Evolutionary conservation across 306 rosid genomes (phyloP).

Genomic region (Alnus rubra): DNA sequence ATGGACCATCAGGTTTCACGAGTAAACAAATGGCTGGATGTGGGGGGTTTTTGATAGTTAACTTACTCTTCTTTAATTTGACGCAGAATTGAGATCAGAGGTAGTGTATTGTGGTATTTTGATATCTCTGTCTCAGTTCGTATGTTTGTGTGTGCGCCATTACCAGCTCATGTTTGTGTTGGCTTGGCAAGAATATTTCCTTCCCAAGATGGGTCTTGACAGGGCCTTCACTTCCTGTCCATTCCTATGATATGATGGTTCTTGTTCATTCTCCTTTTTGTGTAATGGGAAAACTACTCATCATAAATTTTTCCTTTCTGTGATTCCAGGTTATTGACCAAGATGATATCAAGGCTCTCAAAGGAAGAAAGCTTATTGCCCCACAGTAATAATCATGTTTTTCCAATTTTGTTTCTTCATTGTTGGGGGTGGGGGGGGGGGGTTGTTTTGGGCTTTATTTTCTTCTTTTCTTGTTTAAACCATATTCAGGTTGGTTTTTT

Average conservation of each 20-base stretch:
- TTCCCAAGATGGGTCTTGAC: not conserved
- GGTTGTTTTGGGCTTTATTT: not conserved
- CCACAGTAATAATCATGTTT: slow-evolving; percentile 52
- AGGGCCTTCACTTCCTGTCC: not conserved
- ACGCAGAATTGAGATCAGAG: not conserved
- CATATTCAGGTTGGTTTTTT: not conserved
- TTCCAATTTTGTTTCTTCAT: too few species aligned
- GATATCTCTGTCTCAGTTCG: too few species aligned
- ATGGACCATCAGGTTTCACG: not conserved
- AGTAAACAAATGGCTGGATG: not conserved
- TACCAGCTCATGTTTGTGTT: not conserved
- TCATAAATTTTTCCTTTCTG: slow-evolving; percentile 15
- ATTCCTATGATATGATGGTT: not conserved
- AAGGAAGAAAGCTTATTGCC: slow-evolving; percentile 68
- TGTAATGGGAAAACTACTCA: slow-evolving; percentile 21
- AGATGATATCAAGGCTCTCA: slow-evolving; percentile 73
- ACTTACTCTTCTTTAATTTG: not conserved
- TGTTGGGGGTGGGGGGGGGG: too few species aligned
- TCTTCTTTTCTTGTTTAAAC: not conserved
- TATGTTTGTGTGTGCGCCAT: not conserved
- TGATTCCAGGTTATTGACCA: slow-evolving; percentile 53
- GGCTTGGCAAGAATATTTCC: not conserved
- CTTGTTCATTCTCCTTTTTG: slow-evolving; percentile 1
- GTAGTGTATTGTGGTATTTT: not conserved
- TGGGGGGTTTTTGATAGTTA: not conserved